Base-by-base conservation (phyloP, 192 early-diverging fungal genomes). In the Oehlia diaphana region DNA sequence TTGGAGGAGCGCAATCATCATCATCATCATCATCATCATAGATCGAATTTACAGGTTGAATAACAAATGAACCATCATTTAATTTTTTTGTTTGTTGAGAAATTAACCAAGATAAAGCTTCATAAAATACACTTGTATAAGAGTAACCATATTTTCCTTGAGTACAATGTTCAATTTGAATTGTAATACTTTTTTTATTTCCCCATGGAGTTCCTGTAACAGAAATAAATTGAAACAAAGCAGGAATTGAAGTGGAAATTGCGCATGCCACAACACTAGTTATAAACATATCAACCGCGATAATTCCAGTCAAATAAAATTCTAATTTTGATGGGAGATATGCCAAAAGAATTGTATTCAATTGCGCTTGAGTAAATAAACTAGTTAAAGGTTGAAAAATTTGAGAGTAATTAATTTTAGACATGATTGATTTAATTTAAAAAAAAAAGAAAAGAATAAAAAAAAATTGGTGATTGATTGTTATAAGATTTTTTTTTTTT, bases 211-310 rank as follows among this genome's bases (percentile, higher is more conserved):
- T 31, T 31, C 31, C 31, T 31, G 31, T 2, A 31, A 2, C 2
- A 31, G 31, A 53, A 3, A 28, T 44, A 4, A 9, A 28, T 4
- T 9, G 3, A 21, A 74, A 37, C 0, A 26, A 67, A 4, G 63
- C 63, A 66, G 2, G 6, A 7, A 66, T 5, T 23, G 50, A 49
- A 28, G 76, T n/a, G 7, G 63, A 26, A 16, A 66, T 4, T 31
- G 16, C 37, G 0, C 39, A n/a, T 8, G 76, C 76, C 13, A 50
- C 0, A 10, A 35, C 9, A 6, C 3, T 31, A 2, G 63, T 77
- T 1, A 65, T 14, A 65, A 66, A 66, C 75, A 77, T 77, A 49
- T 77, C 63, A 1, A 77, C 76, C 9, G 76, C 63, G 21, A 77
- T 77, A 3, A 77, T 37, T 37, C 35, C 35, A 37, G 35, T 37